Base-by-base conservation (phyloP, 2,329 filamentous ascomycete genomes). In the Scedosporium boydii region DNA sequence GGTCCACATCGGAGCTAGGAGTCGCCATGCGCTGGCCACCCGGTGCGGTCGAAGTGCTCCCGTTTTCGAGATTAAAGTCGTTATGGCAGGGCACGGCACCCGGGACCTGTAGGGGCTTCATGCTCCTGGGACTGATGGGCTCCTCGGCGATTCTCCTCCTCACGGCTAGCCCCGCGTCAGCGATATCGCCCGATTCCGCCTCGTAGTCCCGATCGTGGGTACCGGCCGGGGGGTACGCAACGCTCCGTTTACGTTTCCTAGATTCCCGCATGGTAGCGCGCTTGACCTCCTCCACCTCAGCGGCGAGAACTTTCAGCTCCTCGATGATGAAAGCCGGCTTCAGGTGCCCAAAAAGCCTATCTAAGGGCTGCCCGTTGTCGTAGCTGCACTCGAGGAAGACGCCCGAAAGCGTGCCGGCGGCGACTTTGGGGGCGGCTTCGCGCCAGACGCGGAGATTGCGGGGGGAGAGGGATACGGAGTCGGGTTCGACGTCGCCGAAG, bases 361-460 rank as follows among this genome's bases (percentile, higher is more conserved):
- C 87, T 64, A 95, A 87, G 23, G 85, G 81, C 69, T 92, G 88
- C 6, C 84, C 84, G 72, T 97, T 88, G 65, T 91, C 89, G 73
- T 93, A 99, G 65, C 91, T 96, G 74, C 93, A 98, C 77, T 99
- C 95, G 68, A 99, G 96, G 70, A 98, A 93, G 12, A 99, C 89
- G 10, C 88, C 93, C 0, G 81, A 83, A 0, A 99, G 80, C 3
- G 82, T 80, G 1, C 91, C 90, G 0, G 80, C 76, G 0, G 81
- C 88, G 27, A 99, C 86, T 71, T 96, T 96, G 7, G 88, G 88
- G 0, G 93, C 93, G 0, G 93, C 93, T 69, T 95, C 90, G 66
- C 85, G 82, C 95, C 95, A 99, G 14, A 99, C 86, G 14, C 80
- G 79, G n/a, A 82, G 77, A 67, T 95, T 98, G 26, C 93, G 86